Evolutionary conservation across 129 eudicot species (phyloP).

Genomic region (Oenanthe sinensis): DNA sequence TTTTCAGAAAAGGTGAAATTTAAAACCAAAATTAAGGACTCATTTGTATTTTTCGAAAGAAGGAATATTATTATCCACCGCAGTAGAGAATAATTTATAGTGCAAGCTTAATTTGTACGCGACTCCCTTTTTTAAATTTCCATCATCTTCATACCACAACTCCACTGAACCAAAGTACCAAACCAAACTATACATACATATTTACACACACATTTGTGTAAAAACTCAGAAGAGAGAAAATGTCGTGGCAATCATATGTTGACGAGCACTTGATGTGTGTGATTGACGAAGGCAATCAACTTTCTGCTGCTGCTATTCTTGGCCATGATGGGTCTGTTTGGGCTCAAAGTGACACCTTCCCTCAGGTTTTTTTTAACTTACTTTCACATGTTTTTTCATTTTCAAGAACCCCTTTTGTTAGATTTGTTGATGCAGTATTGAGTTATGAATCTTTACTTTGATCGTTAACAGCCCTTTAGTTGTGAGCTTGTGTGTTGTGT

Average conservation of each 20-base stretch:
- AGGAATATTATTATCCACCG: neutral
- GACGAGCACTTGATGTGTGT: slow-evolving; percentile 39
- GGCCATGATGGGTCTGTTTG: slow-evolving; percentile 37
- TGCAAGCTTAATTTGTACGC: slow-evolving; percentile 3
- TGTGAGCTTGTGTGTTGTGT: neutral
- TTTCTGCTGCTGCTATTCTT: slow-evolving; percentile 35
- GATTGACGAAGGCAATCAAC: slow-evolving; percentile 33
- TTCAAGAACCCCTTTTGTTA: neutral
- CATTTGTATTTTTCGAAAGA: neutral
- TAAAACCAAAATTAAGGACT: no score
- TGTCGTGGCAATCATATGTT: slow-evolving; percentile 43
- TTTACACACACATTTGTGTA: neutral
- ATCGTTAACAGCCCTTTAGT: neutral
- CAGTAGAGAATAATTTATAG: neutral
- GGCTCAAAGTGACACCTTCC: slow-evolving; percentile 33
- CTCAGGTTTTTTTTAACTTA: slow-evolving; percentile 20
- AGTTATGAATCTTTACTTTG: neutral
- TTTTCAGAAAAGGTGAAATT: no score
- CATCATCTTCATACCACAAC: neutral
- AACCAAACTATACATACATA: neutral
- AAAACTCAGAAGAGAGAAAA: neutral
- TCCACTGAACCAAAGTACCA: neutral
- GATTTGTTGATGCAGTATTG: neutral
- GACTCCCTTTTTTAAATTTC: neutral
- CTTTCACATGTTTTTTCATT: neutral